Percentiles rank a stretch among this genome's conserved stretches.
Evolutionary conservation across 164 flowering plant genomes (phyloP).

Genomic region (Dillenia suffruticosa): DNA sequence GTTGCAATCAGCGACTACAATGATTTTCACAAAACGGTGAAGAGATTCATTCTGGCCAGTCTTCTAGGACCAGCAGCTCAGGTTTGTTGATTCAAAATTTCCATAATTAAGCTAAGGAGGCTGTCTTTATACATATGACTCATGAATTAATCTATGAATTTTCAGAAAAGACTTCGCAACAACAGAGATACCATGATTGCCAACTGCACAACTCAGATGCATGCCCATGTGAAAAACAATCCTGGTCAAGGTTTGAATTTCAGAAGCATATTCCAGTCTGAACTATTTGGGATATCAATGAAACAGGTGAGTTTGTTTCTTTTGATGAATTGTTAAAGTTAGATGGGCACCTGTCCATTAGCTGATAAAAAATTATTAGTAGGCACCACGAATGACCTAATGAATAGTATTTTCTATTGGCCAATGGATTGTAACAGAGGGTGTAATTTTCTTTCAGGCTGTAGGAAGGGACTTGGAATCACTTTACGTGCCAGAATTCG

Average conservation of each 20-base stretch:
- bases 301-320: constrained; percentile 56
- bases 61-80: constrained; percentile 78
- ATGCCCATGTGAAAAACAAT: constrained; percentile 25
- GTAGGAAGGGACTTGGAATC: constrained; percentile 65
- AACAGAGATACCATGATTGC: constrained; percentile 65
- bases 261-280: constrained; percentile 52
- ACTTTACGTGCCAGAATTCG: constrained; percentile 73
- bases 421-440: background rate
- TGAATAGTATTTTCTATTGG: too few relatives aligned
- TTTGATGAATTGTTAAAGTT: background rate
- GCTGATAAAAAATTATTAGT: too few relatives aligned
- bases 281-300: constrained; percentile 69
- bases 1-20: constrained; percentile 92
- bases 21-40: constrained; percentile 71
- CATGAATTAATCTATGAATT: background rate
- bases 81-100: constrained; percentile 34
- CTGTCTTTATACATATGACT: background rate
- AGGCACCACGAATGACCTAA: too few relatives aligned
- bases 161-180: constrained; percentile 60
- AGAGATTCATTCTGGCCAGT: constrained; percentile 47
- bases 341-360: too few relatives aligned
- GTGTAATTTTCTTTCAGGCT: constrained; percentile 38
- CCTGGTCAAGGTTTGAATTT: constrained; percentile 52
- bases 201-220: constrained; percentile 35
- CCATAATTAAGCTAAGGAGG: background rate